phyloP scores from a whole-genome alignment of 208 protist species.

The Leishmania guyanensis region DNA sequence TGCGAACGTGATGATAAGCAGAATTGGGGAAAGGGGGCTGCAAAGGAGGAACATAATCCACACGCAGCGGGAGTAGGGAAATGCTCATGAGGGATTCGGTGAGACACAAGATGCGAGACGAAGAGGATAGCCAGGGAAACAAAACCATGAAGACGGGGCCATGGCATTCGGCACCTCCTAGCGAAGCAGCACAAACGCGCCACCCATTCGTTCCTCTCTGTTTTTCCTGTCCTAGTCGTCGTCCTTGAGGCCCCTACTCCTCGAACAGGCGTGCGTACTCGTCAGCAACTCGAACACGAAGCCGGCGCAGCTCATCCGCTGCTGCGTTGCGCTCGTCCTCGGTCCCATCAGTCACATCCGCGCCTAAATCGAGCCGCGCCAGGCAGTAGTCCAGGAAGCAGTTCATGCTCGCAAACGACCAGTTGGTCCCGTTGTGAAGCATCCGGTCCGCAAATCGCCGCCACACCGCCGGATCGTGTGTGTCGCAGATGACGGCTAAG shows the following conservation, averaged over 20 bases:
- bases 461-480: slow-evolving; percentile 38
- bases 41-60: not conserved
- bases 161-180: not conserved
- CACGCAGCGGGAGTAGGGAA: not conserved
- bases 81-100: not conserved
- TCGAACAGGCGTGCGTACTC: slow-evolving; percentile 7
- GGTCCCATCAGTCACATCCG: not conserved
- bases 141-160: not conserved
- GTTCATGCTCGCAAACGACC: slow-evolving; percentile 56
- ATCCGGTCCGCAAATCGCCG: slow-evolving; percentile 49
- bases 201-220: not conserved
- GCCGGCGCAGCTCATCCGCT: not conserved
- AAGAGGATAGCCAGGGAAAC: not conserved
- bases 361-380: not conserved
- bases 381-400: slow-evolving; percentile 49
- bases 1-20: not conserved
- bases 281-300: not conserved
- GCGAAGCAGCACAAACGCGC: not conserved
- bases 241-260: not conserved
- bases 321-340: slow-evolving; percentile 7
- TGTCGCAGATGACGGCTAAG: slow-evolving; percentile 42
- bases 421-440: slow-evolving; percentile 66
- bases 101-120: not conserved
- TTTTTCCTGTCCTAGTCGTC: not conserved
- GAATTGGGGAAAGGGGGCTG: not conserved